phyloP scores from a whole-genome alignment of 768 basidiomycete species.

The Lactifluus pinguis region DNA sequence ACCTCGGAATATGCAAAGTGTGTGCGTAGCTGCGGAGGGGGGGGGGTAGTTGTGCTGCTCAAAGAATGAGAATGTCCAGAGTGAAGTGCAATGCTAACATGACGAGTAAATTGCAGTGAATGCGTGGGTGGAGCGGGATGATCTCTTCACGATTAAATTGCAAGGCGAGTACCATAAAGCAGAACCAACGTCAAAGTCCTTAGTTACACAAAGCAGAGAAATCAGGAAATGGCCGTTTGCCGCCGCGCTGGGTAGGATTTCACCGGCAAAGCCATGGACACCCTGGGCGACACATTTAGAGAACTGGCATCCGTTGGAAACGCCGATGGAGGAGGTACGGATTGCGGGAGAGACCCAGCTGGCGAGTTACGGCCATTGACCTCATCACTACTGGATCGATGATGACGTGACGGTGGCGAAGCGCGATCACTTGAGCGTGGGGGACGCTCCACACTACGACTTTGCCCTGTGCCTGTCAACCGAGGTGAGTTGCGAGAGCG shows the following conservation, averaged over 20 bases:
- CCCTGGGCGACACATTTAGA: background rate
- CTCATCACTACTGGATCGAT: constrained; percentile 17
- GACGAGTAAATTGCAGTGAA: constrained; percentile 5
- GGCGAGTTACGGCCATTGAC: background rate
- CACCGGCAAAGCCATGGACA: background rate
- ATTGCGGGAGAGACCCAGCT: background rate
- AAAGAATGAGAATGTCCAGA: constrained; percentile 5
- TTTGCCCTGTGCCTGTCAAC: background rate
- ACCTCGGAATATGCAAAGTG: constrained; percentile 4
- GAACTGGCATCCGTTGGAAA: background rate
- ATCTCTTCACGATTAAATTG: constrained; percentile 8
- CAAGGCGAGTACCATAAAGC: constrained; percentile 7
- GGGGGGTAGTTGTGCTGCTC: constrained; percentile 6
- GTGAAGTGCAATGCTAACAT: constrained; percentile 12
- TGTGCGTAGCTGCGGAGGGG: constrained; percentile 6
- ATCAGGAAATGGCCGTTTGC: constrained; percentile 11
- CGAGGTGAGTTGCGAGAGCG: constrained; percentile 10
- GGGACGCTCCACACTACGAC: constrained; percentile 15
- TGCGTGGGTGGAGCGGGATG: constrained; percentile 2
- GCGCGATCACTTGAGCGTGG: background rate
- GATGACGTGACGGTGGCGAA: constrained; percentile 8
- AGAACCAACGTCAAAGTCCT: constrained; percentile 1
- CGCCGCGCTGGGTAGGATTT: background rate
- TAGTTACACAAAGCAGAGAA: constrained; percentile 6
- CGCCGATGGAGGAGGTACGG: background rate